Percentiles rank a stretch among this genome's conserved stretches.
phyloP scores from a whole-genome alignment of 2,329 filamentous ascomycete species.

The Cordyceps tenuipes region DNA sequence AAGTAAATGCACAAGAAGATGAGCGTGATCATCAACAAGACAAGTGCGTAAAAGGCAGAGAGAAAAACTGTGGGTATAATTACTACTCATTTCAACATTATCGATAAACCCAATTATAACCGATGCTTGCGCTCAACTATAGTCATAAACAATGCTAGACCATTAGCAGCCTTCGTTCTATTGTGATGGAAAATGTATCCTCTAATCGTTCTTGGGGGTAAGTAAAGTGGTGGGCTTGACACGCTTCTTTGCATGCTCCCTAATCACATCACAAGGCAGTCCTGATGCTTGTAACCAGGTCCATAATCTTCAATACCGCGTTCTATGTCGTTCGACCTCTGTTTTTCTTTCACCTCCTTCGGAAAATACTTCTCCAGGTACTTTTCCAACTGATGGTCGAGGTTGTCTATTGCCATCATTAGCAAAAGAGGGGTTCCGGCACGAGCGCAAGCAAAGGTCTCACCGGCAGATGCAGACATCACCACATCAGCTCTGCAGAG shows the following conservation, averaged over 20 bases:
- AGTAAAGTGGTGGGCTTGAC: not conserved
- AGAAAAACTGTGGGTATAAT: not conserved
- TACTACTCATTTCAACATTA: not conserved
- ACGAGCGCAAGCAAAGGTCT: constrained; percentile 19
- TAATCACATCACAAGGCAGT: constrained; percentile 52
- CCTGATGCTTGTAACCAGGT: constrained; percentile 50
- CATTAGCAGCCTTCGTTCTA: not conserved
- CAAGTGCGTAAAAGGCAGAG: not conserved
- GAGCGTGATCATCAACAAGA: too few relatives aligned
- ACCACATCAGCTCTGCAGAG: constrained; percentile 67
- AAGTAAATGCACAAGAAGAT: not conserved
- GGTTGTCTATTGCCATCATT: constrained; percentile 41
- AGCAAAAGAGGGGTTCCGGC: not conserved
- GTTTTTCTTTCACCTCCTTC: constrained; percentile 58
- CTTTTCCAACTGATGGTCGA: constrained; percentile 59
- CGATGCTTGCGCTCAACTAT: not conserved
- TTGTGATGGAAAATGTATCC: not conserved
- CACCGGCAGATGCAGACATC: constrained; percentile 58
- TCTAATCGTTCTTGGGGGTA: too few relatives aligned
- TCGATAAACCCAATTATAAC: not conserved
- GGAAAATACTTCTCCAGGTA: constrained; percentile 73
- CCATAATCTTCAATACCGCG: constrained; percentile 67
- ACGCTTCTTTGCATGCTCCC: not conserved
- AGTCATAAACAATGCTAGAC: not conserved
- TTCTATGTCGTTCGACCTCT: constrained; percentile 64